Evolutionary conservation across 768 basidiomycete genomes (phyloP).

Genomic region (Dentipellis sp.): DNA sequence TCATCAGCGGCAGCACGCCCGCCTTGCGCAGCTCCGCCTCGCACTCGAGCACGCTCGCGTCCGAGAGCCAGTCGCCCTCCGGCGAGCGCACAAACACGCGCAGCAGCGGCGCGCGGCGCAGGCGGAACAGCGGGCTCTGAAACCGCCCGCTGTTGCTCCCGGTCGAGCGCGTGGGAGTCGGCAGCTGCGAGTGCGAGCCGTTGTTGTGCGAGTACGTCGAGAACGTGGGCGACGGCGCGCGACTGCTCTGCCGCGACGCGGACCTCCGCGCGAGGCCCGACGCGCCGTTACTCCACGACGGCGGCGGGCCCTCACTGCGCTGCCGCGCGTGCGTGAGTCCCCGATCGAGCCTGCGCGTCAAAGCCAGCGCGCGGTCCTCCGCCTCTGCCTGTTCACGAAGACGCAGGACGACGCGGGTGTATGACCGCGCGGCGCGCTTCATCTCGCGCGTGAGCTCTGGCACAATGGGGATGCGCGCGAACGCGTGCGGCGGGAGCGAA

Average conservation of each 20-base stretch:
- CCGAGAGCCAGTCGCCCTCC: slow-evolving; percentile 81
- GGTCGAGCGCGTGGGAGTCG: not conserved
- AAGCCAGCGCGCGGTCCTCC: slow-evolving; percentile 19
- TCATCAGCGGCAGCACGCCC: slow-evolving; percentile 51
- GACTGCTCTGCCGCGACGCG: slow-evolving; percentile 41
- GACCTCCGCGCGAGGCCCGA: slow-evolving; percentile 6
- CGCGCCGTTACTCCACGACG: slow-evolving; percentile 12
- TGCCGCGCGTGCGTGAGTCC: not conserved
- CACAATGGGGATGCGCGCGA: slow-evolving; percentile 38
- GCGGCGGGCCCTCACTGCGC: slow-evolving; percentile 7
- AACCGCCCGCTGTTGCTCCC: slow-evolving; percentile 24
- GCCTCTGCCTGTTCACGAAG: slow-evolving; percentile 75
- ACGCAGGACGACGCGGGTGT: slow-evolving; percentile 71
- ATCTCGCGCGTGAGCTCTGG: slow-evolving; percentile 38
- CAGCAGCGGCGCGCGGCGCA: slow-evolving; percentile 66
- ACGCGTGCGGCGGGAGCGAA: slow-evolving; percentile 66
- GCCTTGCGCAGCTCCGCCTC: slow-evolving; percentile 71
- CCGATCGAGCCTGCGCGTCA: not conserved
- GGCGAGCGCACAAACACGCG: slow-evolving; percentile 81
- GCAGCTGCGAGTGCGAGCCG: slow-evolving; percentile 4
- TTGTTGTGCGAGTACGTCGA: slow-evolving; percentile 35
- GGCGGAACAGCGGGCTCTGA: slow-evolving; percentile 62
- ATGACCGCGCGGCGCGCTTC: slow-evolving; percentile 60
- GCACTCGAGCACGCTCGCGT: slow-evolving; percentile 72
- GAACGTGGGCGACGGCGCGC: slow-evolving; percentile 56